Evolutionary conservation across 1,284 basidiomycete species (phyloP).

Genomic region (Microbotryum violaceum): DNA sequence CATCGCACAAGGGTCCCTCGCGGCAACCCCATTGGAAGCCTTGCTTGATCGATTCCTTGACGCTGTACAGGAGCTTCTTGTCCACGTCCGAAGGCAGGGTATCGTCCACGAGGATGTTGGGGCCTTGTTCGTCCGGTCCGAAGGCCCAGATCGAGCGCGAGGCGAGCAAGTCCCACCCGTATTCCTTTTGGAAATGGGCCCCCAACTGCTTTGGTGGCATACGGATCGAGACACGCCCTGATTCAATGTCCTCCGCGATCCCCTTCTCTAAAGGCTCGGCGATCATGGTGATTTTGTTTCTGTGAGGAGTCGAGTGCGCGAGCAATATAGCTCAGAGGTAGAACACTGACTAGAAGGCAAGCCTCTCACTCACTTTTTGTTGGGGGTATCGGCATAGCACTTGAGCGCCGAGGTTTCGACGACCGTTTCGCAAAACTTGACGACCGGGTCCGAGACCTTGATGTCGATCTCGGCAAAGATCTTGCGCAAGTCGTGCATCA

Average conservation of each 20-base stretch:
- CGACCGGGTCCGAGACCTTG: conserved; percentile 98
- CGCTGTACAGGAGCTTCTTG: conserved; percentile 79
- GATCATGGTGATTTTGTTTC: conserved; percentile 96
- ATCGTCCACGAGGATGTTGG: conserved; percentile 91
- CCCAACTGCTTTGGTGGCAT: conserved; percentile 90
- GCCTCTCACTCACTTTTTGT: conserved; percentile 69
- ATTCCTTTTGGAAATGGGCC: conserved; percentile 88
- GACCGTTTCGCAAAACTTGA: conserved; percentile 97
- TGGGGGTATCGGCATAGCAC: conserved; percentile 97
- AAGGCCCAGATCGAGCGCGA: conserved; percentile 99
- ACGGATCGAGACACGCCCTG: conserved; percentile 79
- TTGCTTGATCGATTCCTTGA: conserved; percentile 93
- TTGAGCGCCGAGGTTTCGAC: conserved; percentile 96
- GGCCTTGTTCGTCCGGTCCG: conserved; percentile 88
- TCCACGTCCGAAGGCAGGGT: conserved; percentile 93
- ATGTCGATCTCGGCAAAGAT: conserved; percentile 98
- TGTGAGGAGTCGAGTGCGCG: conserved; percentile 38
- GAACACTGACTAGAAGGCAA: conserved; percentile 5
- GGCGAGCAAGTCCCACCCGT: conserved; percentile 96
- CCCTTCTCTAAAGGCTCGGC: conserved; percentile 90
- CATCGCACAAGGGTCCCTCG: conserved; percentile 95
- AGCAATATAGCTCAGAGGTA: neutral
- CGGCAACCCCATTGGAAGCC: conserved; percentile 99
- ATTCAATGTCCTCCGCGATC: conserved; percentile 88
- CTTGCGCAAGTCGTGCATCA: conserved; percentile 88